Evolutionary conservation across 2,329 filamentous ascomycete species (phyloP), one percentile per base, ranked within the genome.

Genomic region (Sclerotinia glacialis): DNA sequence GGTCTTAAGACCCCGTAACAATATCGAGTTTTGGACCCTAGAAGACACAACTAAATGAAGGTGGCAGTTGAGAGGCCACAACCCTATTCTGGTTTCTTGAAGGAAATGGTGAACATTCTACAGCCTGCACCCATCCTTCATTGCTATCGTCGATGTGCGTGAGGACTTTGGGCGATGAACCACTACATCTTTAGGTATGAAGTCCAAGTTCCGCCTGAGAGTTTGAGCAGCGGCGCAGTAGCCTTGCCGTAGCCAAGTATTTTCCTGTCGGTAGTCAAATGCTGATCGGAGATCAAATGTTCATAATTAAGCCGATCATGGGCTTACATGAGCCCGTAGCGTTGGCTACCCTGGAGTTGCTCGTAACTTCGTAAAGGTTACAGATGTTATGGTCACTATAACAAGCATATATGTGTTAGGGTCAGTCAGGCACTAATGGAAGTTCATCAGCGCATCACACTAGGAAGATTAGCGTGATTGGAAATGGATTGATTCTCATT

Each of bases 211-310:
- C 14, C 7, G 53, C 8, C 26, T 40, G 31, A 34, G 53, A 55
- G 53, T 55, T 34, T 55, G 53, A 55, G 53, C 53, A 40, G 53
- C 53, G 53, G 53, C 53, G 34, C 53, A 55, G 53, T 23, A 55
- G 53, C n/a, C 18, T 55, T 55, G 53, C n/a, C 53, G 28, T 49
- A 60, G 26, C 28, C 28, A 60, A 49, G 26, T 60, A 34, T 31
- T 59, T 60, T 60, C 42, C 42, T 49, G 56, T 34, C 56, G 56
- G 56, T 60, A 60, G 42, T 60, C 49, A 34, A 21, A 49, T 60
- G 26, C 14, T 60, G 44, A 47, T 60, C 42, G 28, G 23, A 47
- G 42, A 47, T 49, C 56, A 60, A 60, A 49, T 18, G 26, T 28
- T 59, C 40, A 31, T 46, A 46, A 59, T 34, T 14, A 59, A 59